Conservation (phyloP, 1,284 basidiomycete species). For the Volvariella volvacea region DNA sequence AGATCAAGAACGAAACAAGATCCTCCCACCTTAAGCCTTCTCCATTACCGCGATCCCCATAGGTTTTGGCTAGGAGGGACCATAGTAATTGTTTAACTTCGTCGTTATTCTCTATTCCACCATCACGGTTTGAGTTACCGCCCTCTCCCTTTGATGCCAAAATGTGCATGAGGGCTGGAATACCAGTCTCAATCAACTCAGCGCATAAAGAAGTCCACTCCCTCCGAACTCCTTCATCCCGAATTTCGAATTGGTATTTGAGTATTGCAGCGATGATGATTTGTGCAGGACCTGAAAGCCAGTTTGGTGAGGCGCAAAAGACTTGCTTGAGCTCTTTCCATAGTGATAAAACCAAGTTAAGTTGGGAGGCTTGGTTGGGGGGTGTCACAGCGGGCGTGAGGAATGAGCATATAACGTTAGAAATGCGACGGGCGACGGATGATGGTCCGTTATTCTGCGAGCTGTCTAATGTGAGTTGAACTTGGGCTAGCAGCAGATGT, state of each 20-base stretch:
- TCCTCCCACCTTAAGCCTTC: constrained; percentile 26
- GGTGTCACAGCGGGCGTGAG: constrained; percentile 15
- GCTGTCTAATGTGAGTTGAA: constrained; percentile 32
- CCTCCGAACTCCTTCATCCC: constrained; percentile 26
- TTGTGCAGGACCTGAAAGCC: constrained; percentile 34
- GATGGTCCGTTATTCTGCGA: constrained; percentile 27
- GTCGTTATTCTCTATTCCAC: constrained; percentile 18
- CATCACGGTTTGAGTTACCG: constrained; percentile 13
- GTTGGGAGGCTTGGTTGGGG: constrained; percentile 23
- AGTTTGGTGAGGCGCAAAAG: constrained; percentile 23
- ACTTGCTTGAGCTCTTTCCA: constrained; percentile 45
- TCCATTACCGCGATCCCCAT: constrained; percentile 9
- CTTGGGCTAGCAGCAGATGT: constrained; percentile 42
- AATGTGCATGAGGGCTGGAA: constrained; percentile 23
- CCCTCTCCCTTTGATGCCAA: too few species aligned
- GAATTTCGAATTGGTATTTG: constrained; percentile 29
- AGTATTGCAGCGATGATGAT: constrained; percentile 35
- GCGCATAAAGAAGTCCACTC: constrained; percentile 41
- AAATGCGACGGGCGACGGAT: constrained; percentile 25
- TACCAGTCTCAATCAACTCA: constrained; percentile 30
- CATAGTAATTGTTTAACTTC: constrained; percentile 28
- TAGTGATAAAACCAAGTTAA: constrained; percentile 32
- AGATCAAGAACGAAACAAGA: constrained; percentile 32
- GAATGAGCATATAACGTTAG: constrained; percentile 25
- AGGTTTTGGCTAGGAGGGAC: constrained; percentile 21